These are phyloP conservation scores for Wickerhamomyces alni DNA, from an alignment of 805 yeast genomes.

Conservation along the genomic window DNA sequence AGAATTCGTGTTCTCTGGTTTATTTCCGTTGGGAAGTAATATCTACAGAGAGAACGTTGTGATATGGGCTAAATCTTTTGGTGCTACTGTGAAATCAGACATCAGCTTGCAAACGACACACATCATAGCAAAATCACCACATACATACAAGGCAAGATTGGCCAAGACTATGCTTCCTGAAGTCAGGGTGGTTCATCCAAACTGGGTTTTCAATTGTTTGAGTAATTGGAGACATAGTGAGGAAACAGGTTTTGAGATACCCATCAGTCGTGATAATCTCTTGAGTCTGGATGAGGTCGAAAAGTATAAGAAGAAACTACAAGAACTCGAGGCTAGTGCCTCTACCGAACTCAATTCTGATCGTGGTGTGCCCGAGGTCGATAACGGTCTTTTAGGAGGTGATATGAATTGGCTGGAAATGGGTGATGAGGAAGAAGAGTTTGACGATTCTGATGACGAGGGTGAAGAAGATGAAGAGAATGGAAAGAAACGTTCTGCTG, in stretches of 20 bases:
- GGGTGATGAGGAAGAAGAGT: constrained; percentile 51
- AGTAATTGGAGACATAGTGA: constrained; percentile 70
- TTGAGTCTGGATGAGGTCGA: constrained; percentile 35
- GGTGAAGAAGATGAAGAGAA: constrained; percentile 17
- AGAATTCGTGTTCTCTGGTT: constrained; percentile 76
- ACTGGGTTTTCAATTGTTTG: constrained; percentile 87
- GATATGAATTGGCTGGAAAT: constrained; percentile 23
- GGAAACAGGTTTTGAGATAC: constrained; percentile 51
- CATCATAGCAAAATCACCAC: constrained; percentile 73
- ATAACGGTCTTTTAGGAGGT: constrained; percentile 31
- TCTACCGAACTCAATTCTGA: too few species aligned
- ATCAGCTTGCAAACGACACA: constrained; percentile 76
- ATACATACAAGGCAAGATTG: constrained; percentile 77
- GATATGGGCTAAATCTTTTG: constrained; percentile 87
- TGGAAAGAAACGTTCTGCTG: constrained; percentile 9
- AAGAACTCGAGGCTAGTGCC: constrained; percentile 30
- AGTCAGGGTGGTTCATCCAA: constrained; percentile 79
- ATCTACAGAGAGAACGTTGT: constrained; percentile 79
- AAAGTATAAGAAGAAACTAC: constrained; percentile 25
- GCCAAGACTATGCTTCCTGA: constrained; percentile 57
- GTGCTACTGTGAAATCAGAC: constrained; percentile 75
- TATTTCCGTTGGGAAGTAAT: constrained; percentile 78
- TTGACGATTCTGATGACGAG: constrained; percentile 33
- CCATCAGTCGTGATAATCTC: constrained; percentile 42
- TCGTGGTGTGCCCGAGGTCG: constrained; percentile 34